Evolutionary conservation across 441 rosid species (phyloP), one percentile per base, ranked within the genome.

Genomic region (Flueggea neowawraea): DNA sequence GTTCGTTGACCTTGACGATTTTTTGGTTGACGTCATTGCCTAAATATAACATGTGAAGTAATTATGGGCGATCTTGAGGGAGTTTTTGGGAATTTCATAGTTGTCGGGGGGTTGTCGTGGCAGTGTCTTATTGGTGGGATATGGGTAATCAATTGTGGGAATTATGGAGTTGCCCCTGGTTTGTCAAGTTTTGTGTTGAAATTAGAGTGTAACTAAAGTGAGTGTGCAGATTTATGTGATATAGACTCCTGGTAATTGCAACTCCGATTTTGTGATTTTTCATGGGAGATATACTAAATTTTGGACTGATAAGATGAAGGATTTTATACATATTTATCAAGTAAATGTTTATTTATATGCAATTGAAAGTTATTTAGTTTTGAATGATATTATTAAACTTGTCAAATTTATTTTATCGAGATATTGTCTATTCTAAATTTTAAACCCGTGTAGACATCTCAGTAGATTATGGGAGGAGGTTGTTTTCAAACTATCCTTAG

Each of bases 1-100:
- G 54, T 72, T 78, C 68, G 63, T 66, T 50, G 71, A 80, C 72
- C 61, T 77, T 0, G 77, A 69, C 45, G 81, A 80, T 31, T 72
- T 72, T 64, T 65, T 72, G 15, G 69, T 76, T 17, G 76, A 74
- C 45, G 70, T 48, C 57, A 54, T 58, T 14, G 32, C 57, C 22
- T 55, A 55, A 55, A 16, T 11, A 32, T 10, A 14, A 33, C 8
- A 22, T 14, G 28, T n/a, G n/a, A n/a, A n/a, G n/a, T n/a, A n/a
- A n/a, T n/a, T 2, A 22, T 22, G 28, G 28, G 28, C 2, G 28
- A 22, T 22, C 1, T 22, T 22, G n/a, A 31, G 65, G 51, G 62
- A 49, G 16, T 36, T 47, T 31, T 31, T 31, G 57, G 71, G 62
- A 54, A 58, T 28, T 54, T 43, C 4, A 2, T 1, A 22, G 28